phyloP scores from a whole-genome alignment of 768 basidiomycete genomes.

The Boletus rex-veris region DNA sequence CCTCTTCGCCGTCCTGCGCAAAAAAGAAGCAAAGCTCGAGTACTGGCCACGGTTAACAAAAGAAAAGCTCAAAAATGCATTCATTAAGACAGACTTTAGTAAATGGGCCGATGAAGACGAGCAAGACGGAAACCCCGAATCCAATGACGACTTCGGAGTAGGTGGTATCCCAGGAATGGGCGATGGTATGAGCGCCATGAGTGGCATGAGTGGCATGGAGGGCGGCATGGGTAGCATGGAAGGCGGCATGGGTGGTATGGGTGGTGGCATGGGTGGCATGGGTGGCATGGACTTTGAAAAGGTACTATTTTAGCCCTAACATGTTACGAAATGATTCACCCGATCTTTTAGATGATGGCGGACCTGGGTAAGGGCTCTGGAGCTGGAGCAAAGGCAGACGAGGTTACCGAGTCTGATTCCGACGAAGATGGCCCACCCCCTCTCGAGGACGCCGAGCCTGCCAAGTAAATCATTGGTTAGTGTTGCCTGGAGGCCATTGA shows the following conservation, averaged over 20 bases:
- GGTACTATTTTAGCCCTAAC: conserved; percentile 34
- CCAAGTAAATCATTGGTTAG: conserved; percentile 1
- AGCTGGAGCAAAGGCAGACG: conserved; percentile 1
- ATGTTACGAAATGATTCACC: conserved; percentile 2
- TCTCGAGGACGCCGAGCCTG: conserved; percentile 64
- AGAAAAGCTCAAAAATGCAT: conserved; percentile 74
- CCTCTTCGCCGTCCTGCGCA: conserved; percentile 67
- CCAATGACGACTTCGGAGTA: conserved; percentile 37
- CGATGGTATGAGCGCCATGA: conserved; percentile 10
- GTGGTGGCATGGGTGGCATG: background rate
- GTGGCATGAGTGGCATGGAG: background rate
- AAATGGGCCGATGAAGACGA: conserved; percentile 99
- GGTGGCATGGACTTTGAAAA: conserved; percentile 39
- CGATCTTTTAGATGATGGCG: conserved; percentile 39
- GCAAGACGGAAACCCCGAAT: conserved; percentile 59
- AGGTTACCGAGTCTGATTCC: conserved; percentile 33
- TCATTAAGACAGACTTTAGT: conserved; percentile 90
- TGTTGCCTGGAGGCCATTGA: too few relatives aligned
- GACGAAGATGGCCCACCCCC: conserved; percentile 73
- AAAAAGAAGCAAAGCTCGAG: conserved; percentile 71
- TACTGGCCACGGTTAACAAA: conserved; percentile 95
- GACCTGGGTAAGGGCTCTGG: conserved; percentile 29
- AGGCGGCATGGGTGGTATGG: background rate
- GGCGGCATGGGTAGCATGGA: background rate
- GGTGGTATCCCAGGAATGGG: conserved; percentile 42